These are phyloP conservation scores for Amauroascus niger DNA, from an alignment of 2,329 filamentous ascomycete species.

Conservation along the genomic window DNA sequence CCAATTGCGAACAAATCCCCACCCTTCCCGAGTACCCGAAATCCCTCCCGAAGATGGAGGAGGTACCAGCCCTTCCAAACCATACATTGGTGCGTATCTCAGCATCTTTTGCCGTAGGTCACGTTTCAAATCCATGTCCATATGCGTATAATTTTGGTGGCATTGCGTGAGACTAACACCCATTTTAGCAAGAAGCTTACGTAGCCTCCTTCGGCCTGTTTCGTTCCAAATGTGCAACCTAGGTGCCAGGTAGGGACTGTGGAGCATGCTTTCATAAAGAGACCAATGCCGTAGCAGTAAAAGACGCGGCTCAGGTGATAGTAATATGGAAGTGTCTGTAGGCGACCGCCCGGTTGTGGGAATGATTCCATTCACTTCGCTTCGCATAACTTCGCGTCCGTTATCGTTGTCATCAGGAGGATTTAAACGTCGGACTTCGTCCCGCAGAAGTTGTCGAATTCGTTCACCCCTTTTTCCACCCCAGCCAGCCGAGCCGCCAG, in stretches of 20 bases:
- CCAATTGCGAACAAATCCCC: constrained; percentile 96
- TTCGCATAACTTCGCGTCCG: constrained; percentile 51
- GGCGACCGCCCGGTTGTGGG: constrained; percentile 80
- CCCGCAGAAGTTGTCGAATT: constrained; percentile 74
- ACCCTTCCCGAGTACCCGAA: constrained; percentile 72
- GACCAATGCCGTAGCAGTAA: constrained; percentile 93
- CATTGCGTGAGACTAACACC: constrained; percentile 88
- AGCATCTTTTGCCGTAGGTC: constrained; percentile 74
- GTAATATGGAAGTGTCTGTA: constrained; percentile 80
- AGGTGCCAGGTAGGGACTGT: constrained; percentile 88
- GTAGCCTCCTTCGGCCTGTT: constrained; percentile 71
- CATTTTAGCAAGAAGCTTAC: constrained; percentile 97
- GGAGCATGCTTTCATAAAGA: constrained; percentile 95
- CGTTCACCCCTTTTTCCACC: constrained; percentile 71
- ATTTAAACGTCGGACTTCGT: constrained; percentile 89
- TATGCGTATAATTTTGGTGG: constrained; percentile 91
- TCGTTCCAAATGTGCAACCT: constrained; percentile 93
- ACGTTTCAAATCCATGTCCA: constrained; percentile 95
- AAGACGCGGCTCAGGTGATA: constrained; percentile 90
- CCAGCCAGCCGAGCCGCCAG: constrained; percentile 58
- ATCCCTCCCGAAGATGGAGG: constrained; percentile 61
- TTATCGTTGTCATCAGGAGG: constrained; percentile 56
- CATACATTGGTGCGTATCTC: constrained; percentile 87
- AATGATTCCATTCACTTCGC: constrained; percentile 69
- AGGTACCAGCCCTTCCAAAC: constrained; percentile 85